phyloP scores from a whole-genome alignment of 495 filamentous ascomycete genomes.

The Penicillium canescens region DNA sequence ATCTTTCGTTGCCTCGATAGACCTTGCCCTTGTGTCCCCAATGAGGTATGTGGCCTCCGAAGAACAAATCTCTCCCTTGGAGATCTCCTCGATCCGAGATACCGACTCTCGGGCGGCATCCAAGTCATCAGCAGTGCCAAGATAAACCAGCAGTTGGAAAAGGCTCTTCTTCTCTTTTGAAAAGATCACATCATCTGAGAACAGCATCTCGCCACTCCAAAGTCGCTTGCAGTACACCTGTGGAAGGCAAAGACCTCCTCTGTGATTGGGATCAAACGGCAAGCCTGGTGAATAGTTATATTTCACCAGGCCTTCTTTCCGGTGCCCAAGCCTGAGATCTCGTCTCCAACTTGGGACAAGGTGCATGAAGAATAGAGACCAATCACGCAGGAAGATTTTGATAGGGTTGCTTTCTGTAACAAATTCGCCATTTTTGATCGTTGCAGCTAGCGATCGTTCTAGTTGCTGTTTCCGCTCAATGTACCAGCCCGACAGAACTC shows the following conservation, averaged over 20 bases:
- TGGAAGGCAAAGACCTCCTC: conserved; percentile 32
- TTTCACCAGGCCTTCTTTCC: conserved; percentile 22
- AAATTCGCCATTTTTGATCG: conserved; percentile 35
- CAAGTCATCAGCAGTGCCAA: conserved; percentile 7
- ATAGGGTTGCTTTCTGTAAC: conserved; percentile 25
- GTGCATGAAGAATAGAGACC: conserved; percentile 33
- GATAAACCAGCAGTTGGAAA: conserved; percentile 30
- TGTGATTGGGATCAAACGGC: conserved; percentile 31
- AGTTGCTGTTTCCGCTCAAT: conserved; percentile 43
- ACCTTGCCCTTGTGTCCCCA: not conserved
- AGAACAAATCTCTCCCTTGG: conserved; percentile 13
- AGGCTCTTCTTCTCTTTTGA: conserved; percentile 11
- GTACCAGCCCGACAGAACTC: conserved; percentile 34
- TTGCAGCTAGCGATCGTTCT: conserved; percentile 30
- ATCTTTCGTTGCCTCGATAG: not conserved
- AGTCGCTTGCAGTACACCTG: conserved; percentile 31
- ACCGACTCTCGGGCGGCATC: conserved; percentile 1
- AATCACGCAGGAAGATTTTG: conserved; percentile 34
- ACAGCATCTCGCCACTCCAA: not conserved
- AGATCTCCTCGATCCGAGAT: conserved; percentile 12
- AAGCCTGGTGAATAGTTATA: conserved; percentile 28
- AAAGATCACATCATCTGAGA: conserved; percentile 32
- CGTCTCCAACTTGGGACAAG: conserved; percentile 30
- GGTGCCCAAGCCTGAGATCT: conserved; percentile 25
- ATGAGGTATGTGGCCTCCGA: conserved; percentile 18